phyloP scores from a whole-genome alignment of 2,329 filamentous ascomycete genomes.

The Penicillium paneum region DNA sequence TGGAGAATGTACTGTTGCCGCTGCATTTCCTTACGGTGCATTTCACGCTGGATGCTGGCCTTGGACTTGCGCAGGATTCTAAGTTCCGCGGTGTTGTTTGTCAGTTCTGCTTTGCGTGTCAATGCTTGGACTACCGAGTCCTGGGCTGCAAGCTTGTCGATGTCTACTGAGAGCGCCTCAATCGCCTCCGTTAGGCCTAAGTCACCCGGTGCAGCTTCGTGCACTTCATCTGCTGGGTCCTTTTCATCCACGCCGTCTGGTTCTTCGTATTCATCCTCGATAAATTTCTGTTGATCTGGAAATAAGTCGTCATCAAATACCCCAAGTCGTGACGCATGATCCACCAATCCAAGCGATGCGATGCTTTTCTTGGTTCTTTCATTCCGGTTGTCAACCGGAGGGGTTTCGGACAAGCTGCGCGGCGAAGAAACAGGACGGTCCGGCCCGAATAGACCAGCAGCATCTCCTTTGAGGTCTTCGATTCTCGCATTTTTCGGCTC shows the following conservation, averaged over 20 bases:
- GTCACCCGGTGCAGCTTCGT: slow-evolving; percentile 91
- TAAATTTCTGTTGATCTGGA: slow-evolving; percentile 74
- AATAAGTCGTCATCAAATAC: slow-evolving; percentile 97
- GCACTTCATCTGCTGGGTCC: slow-evolving; percentile 74
- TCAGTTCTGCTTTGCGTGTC: slow-evolving; percentile 90
- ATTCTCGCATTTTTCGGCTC: slow-evolving; percentile 50
- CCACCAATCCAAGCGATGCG: slow-evolving; percentile 85
- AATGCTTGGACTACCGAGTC: slow-evolving; percentile 88
- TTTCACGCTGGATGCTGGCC: slow-evolving; percentile 86
- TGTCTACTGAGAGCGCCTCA: slow-evolving; percentile 78
- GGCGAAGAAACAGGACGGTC: slow-evolving; percentile 56
- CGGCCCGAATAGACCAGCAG: slow-evolving; percentile 47
- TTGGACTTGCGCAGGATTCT: slow-evolving; percentile 92
- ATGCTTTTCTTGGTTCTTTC: slow-evolving; percentile 74
- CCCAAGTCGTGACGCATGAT: slow-evolving; percentile 78
- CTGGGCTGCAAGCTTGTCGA: slow-evolving; percentile 82
- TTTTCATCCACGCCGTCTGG: slow-evolving; percentile 57
- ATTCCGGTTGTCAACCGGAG: slow-evolving; percentile 43
- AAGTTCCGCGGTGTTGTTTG: slow-evolving; percentile 91
- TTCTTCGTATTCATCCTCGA: slow-evolving; percentile 82
- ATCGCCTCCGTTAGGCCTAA: slow-evolving; percentile 92
- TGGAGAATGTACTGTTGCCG: slow-evolving; percentile 95
- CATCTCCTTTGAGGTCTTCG: slow-evolving; percentile 36
- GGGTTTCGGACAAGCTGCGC: slow-evolving; percentile 60
- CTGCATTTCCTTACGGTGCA: slow-evolving; percentile 90